Conservation (phyloP, 176 grass and related monocot species). For the Neostapfia colusana region DNA sequence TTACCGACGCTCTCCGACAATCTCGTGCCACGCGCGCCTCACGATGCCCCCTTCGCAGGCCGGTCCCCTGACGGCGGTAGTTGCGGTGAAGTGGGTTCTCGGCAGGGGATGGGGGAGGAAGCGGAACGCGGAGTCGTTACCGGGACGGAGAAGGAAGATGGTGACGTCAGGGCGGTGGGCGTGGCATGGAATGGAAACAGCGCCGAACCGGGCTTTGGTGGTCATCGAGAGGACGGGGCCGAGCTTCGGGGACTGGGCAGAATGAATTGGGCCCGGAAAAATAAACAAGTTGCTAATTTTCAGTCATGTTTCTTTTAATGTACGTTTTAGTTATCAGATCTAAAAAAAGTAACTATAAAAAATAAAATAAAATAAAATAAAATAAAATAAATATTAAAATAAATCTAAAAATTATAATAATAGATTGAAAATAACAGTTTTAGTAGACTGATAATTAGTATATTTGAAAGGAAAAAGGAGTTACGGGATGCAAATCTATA, state of each 20-base stretch:
- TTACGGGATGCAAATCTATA: no score
- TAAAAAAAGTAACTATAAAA: no score
- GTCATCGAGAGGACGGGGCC: neutral
- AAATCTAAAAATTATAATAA: no score
- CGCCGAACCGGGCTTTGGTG: neutral
- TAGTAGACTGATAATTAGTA: no score
- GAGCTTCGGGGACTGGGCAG: neutral
- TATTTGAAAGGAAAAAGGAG: no score
- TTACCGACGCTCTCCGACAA: neutral
- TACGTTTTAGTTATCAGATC: no score
- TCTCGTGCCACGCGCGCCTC: neutral
- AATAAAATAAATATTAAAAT: no score
- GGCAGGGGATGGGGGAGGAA: neutral
- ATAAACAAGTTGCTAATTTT: no score
- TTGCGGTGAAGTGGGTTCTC: neutral
- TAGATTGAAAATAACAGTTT: no score
- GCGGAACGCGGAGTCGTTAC: constrained; percentile 37
- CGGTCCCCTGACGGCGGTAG: neutral
- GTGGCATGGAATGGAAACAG: neutral
- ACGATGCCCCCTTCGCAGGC: neutral
- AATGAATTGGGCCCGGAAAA: neutral
- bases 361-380: no score
- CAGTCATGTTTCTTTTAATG: no score
- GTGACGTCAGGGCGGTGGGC: neutral
- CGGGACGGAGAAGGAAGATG: constrained; percentile 23